Percentiles rank a stretch among this genome's conserved stretches.
These are phyloP conservation scores for Perilla frutescens DNA, from an alignment of 257 asterid genomes.

Conservation along the genomic window DNA sequence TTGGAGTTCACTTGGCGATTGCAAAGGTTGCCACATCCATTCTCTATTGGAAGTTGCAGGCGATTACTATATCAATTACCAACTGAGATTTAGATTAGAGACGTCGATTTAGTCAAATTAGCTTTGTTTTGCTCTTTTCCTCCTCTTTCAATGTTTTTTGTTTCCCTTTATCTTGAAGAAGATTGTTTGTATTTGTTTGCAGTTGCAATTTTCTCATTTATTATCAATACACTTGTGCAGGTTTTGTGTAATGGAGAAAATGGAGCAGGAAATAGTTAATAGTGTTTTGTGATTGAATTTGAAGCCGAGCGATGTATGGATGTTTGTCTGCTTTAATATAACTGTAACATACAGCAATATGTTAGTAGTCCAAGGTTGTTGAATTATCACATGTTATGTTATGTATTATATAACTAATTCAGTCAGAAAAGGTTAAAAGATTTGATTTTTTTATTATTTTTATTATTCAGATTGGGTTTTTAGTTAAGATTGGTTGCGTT, in stretches of 20 bases:
- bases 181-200: background rate
- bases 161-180: background rate
- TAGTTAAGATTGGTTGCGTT: too few species aligned
- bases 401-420: background rate
- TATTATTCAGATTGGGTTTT: background rate
- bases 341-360: background rate
- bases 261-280: background rate
- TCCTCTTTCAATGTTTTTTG: background rate
- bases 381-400: background rate
- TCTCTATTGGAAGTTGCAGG: too few species aligned
- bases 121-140: background rate
- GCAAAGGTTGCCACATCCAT: too few species aligned
- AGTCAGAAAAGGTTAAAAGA: background rate
- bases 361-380: background rate
- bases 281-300: slow-evolving; percentile 1
- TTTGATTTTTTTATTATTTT: too few species aligned
- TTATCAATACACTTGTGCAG: background rate
- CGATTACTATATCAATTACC: too few species aligned
- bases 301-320: background rate
- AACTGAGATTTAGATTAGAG: too few species aligned
- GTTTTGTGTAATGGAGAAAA: background rate
- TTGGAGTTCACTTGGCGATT: background rate
- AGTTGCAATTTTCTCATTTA: background rate
- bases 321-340: background rate
- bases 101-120: background rate